Conservation (phyloP, 1,284 basidiomycete genomes). For the Heterobasidion irregulare region DNA sequence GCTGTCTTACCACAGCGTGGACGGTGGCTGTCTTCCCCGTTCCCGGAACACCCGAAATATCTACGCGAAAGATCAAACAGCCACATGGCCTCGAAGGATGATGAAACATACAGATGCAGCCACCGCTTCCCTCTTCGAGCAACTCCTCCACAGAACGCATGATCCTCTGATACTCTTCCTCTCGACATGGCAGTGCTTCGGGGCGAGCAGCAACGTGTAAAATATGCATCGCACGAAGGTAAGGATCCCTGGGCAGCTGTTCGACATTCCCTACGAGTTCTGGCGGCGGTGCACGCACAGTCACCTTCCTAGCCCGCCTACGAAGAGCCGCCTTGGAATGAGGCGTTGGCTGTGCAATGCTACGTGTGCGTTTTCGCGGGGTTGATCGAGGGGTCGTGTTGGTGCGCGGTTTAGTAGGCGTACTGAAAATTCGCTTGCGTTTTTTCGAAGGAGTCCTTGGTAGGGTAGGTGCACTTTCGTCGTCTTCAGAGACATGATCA, state of each 20-base stretch:
- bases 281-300: constrained; percentile 27
- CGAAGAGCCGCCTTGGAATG: constrained; percentile 56
- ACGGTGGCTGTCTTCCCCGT: constrained; percentile 99
- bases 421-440: constrained; percentile 16
- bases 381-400: constrained; percentile 12
- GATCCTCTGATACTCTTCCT: constrained; percentile 80
- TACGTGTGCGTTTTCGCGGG: constrained; percentile 18
- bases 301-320: constrained; percentile 27
- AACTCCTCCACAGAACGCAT: constrained; percentile 77
- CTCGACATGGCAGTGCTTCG: constrained; percentile 84
- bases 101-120: constrained; percentile 79
- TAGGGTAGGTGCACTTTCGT: constrained; percentile 1
- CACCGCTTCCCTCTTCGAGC: constrained; percentile 88
- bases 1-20: constrained; percentile 82
- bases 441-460: constrained; percentile 17
- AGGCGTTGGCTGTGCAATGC: constrained; percentile 50
- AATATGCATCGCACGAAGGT: constrained; percentile 79
- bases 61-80: background rate
- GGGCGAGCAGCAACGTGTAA: constrained; percentile 93
- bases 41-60: constrained; percentile 84
- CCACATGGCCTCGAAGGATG: background rate
- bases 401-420: constrained; percentile 14
- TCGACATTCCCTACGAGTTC: constrained; percentile 16
- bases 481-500: constrained; percentile 9
- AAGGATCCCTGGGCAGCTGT: constrained; percentile 64